phyloP scores from a whole-genome alignment of 495 filamentous ascomycete genomes.

The Podospora pseudoanserina region DNA sequence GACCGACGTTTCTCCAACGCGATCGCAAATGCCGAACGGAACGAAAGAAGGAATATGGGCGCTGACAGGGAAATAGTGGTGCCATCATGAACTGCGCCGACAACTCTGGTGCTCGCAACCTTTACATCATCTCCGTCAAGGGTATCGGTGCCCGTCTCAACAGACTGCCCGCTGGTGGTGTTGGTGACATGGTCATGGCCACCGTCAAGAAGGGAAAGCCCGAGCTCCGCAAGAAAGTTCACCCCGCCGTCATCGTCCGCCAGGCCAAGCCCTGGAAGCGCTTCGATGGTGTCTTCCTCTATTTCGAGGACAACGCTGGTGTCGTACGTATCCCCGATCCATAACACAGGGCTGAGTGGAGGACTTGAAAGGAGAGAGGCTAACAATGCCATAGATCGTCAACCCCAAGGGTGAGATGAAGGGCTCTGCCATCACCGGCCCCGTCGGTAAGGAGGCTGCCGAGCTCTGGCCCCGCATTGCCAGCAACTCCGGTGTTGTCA shows the following conservation, averaged over 20 bases:
- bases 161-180: conserved; percentile 93
- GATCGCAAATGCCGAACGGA: neutral
- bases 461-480: conserved; percentile 99
- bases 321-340: conserved; percentile 62
- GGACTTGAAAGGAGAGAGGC: neutral
- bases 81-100: conserved; percentile 97
- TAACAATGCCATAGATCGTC: conserved; percentile 67
- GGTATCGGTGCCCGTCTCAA: conserved; percentile 98
- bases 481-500: conserved; percentile 99
- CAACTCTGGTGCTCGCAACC: conserved; percentile 97
- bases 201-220: conserved; percentile 99
- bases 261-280: conserved; percentile 99
- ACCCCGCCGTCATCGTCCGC: conserved; percentile 96
- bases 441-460: conserved; percentile 99
- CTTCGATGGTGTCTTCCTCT: conserved; percentile 94
- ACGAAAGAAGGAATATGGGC: neutral
- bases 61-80: conserved; percentile 55
- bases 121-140: conserved; percentile 99
- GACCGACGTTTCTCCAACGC: conserved; percentile 11
- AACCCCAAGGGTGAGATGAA: conserved; percentile 99
- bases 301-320: conserved; percentile 99
- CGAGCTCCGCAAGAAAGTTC: conserved; percentile 99
- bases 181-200: conserved; percentile 99
- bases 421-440: conserved; percentile 97
- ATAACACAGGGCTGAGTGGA: neutral